These are phyloP conservation scores for Boletus tylopilopsis DNA, from an alignment of 768 basidiomycete species.

Conservation along the genomic window DNA sequence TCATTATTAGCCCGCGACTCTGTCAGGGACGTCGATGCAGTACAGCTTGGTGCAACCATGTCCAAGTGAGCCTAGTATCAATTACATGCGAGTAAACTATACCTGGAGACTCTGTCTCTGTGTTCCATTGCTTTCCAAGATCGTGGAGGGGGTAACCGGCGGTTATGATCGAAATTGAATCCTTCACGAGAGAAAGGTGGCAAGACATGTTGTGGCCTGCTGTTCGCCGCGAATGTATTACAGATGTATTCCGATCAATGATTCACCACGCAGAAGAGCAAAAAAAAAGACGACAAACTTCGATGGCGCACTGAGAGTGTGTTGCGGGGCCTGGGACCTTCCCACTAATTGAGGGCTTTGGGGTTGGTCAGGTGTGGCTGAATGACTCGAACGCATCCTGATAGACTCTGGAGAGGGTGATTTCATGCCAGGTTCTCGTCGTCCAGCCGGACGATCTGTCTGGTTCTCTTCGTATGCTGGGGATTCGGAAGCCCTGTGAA, in stretches of 20 bases:
- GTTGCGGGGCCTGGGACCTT: slow-evolving; percentile 22
- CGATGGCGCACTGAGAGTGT: slow-evolving; percentile 19
- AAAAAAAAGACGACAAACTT: slow-evolving; percentile 23
- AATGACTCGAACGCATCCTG: slow-evolving; percentile 20
- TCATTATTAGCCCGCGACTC: slow-evolving; percentile 23
- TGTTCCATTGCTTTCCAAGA: slow-evolving; percentile 27
- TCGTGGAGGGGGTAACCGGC: slow-evolving; percentile 30
- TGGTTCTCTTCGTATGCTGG: slow-evolving; percentile 20
- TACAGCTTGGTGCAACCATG: slow-evolving; percentile 18
- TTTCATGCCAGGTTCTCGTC: slow-evolving; percentile 12
- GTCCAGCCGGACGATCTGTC: slow-evolving; percentile 11
- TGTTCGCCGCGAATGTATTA: slow-evolving; percentile 25
- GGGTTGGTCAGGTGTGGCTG: slow-evolving; percentile 12
- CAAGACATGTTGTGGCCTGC: slow-evolving; percentile 32
- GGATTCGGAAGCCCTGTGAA: slow-evolving; percentile 31
- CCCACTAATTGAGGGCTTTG: slow-evolving; percentile 19
- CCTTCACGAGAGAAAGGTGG: slow-evolving; percentile 31
- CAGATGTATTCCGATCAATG: slow-evolving; percentile 24
- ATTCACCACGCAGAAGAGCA: slow-evolving; percentile 7
- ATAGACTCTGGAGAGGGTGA: slow-evolving; percentile 21
- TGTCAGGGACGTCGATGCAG: slow-evolving; percentile 19
- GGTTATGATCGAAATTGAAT: slow-evolving; percentile 33
- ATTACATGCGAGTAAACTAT: slow-evolving; percentile 8
- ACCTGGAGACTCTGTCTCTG: slow-evolving; percentile 29
- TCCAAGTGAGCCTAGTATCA: slow-evolving; percentile 17